Evolutionary conservation across 2,329 filamentous ascomycete genomes (phyloP), one percentile per base, ranked within the genome.

Genomic region (Trichoderma semiorbis): DNA sequence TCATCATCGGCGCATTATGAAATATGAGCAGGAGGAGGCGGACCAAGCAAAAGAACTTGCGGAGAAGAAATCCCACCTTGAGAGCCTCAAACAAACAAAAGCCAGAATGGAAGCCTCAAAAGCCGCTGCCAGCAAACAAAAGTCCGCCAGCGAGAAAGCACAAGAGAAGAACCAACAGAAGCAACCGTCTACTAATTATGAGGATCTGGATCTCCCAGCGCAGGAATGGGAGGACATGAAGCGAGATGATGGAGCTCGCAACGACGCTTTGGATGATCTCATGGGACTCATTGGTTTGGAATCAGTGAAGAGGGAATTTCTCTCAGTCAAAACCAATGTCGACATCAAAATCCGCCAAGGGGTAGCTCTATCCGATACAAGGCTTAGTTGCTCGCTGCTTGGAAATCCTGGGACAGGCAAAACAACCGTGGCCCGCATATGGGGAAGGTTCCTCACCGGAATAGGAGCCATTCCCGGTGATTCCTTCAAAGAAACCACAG

Each of bases 361-460:
- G 0, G 80, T 88, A 0, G 84, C 88, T 1, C 77, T 92, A 0
- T 82, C 80, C 1, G 80, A 82, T 0, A 90, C 93, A 72, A 83
- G 92, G 1, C 89, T 91, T 66, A 87, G 90, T 8, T 85, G 87
- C 1, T 85, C 86, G 0, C 79, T 95, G 3, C 80, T 94, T 0
- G 92, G 92, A 0, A 95, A 94, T 75, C 92, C 92, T 0, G 92
- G 93, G 4, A 94, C 92, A 71, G 91, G 91, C 87, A 94, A 94
- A 82, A 95, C 93, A 0, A 95, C 92, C 0, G 90, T 95, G 0
- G 92, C 92, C 0, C 85, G 92, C 0, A 80, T 92, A 0, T 94
- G 93, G 71, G 90, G 88, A 0, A 85, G 88, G 7, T 91, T 94
- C 43, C 82, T 95, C 0, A 84, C 85, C 0, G 85, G 88, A 0